Conservation (phyloP, 495 filamentous ascomycete species). For the Astrothelium macrocarpum region DNA sequence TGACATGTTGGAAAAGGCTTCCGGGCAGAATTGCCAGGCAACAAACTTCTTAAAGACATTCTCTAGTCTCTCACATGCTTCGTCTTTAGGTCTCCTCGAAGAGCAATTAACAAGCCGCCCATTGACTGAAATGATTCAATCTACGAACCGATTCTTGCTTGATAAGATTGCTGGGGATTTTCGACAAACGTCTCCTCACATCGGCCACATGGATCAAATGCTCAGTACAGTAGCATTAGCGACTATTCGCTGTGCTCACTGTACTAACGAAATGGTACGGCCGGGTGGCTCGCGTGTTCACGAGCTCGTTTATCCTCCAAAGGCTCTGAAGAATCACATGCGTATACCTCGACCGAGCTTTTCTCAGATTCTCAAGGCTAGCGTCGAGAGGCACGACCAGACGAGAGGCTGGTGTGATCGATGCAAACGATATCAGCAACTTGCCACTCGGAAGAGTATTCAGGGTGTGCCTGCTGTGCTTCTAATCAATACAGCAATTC, state of each 20-base stretch:
- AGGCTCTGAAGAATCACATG: conserved; percentile 20
- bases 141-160: conserved; percentile 66
- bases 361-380: conserved; percentile 73
- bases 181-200: conserved; percentile 48
- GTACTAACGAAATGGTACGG: conserved; percentile 64
- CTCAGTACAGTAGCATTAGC: conserved; percentile 46
- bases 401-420: conserved; percentile 82
- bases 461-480: conserved; percentile 70
- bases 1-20: conserved; percentile 95
- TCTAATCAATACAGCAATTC: conserved; percentile 71
- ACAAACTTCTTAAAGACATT: conserved; percentile 90
- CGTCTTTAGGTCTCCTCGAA: conserved; percentile 65
- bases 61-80: conserved; percentile 63
- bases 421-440: conserved; percentile 76
- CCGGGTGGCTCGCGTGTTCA: conserved; percentile 62
- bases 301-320: conserved; percentile 71
- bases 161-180: conserved; percentile 63
- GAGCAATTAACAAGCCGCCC: conserved; percentile 63
- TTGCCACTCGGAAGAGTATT: conserved; percentile 69
- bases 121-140: conserved; percentile 65
- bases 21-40: conserved; percentile 89
- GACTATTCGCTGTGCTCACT: conserved; percentile 71
- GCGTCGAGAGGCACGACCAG: conserved; percentile 73
- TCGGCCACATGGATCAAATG: conserved; percentile 49
- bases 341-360: conserved; percentile 50